phyloP scores from a whole-genome alignment of 73 alveolate genomes.

The Paraurostyla sp. region DNA sequence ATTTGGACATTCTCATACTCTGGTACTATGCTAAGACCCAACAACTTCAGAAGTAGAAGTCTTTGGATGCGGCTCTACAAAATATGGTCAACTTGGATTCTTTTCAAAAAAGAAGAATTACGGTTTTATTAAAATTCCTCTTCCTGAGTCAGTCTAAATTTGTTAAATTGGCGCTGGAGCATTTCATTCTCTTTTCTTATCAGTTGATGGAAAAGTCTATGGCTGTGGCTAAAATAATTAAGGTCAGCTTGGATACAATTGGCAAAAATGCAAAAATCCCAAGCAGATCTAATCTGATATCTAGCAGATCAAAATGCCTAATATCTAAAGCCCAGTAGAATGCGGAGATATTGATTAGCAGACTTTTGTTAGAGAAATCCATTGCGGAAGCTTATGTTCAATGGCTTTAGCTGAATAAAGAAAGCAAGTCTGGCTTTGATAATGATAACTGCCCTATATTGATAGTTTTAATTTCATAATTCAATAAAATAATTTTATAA shows the following conservation, averaged over 20 bases:
- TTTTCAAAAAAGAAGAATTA: background rate
- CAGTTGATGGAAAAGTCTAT: background rate
- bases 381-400: slow-evolving; percentile 33
- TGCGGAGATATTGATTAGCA: background rate
- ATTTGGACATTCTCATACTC: background rate
- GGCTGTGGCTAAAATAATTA: slow-evolving; percentile 46
- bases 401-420: slow-evolving; percentile 19
- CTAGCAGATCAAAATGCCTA: background rate
- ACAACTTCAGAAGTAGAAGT: background rate
- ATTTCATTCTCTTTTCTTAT: slow-evolving; percentile 11
- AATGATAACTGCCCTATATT: background rate
- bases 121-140: slow-evolving; percentile 8
- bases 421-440: background rate
- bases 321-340: background rate
- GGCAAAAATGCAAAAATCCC: background rate
- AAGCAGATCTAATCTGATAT: background rate
- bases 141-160: background rate
- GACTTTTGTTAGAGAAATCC: background rate
- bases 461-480: no score
- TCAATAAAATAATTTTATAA: no score
- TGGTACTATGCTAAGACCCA: slow-evolving; percentile 30
- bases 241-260: slow-evolving; percentile 47
- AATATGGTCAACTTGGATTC: background rate
- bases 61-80: slow-evolving; percentile 47
- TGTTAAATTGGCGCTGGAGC: slow-evolving; percentile 4